Conservation (phyloP, 257 asterid genomes). For the Gentiana straminea region DNA sequence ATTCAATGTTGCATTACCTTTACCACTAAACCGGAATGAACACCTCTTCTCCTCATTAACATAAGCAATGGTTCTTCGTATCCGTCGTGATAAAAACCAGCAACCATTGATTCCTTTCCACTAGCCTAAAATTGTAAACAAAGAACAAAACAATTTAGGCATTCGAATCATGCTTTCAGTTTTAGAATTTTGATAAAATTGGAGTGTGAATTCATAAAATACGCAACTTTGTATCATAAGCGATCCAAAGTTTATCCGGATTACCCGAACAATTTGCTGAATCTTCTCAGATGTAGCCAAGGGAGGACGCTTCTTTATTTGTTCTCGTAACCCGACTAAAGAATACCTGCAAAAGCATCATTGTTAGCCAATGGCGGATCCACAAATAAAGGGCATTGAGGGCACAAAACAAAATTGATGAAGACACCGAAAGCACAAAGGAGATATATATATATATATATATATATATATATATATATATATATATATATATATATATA, state of each 20-base stretch:
- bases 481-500: no score
- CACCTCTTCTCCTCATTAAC: constrained; percentile 98
- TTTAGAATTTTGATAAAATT: background rate
- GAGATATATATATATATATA: no score
- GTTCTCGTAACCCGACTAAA: constrained; percentile 73
- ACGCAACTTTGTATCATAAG: no score
- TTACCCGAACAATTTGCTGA: constrained; percentile 90
- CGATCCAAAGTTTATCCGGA: background rate
- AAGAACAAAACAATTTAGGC: constrained; percentile 1
- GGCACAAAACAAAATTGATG: background rate
- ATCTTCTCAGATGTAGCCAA: constrained; percentile 90
- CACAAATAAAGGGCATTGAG: background rate
- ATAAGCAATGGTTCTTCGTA: constrained; percentile 88
- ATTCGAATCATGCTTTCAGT: constrained; percentile 2
- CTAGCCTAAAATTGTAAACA: constrained; percentile 39
- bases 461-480: no score
- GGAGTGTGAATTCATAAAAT: no score
- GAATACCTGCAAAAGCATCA: constrained; percentile 44
- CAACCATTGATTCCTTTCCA: constrained; percentile 86
- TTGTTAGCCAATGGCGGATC: background rate
- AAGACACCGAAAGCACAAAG: background rate
- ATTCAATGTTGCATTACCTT: constrained; percentile 34
- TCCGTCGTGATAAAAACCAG: constrained; percentile 94
- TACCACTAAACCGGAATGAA: constrained; percentile 91
- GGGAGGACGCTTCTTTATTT: constrained; percentile 98